These are phyloP conservation scores for Ormosia semicastrata DNA, from an alignment of 306 rosid species.

Conservation along the genomic window DNA sequence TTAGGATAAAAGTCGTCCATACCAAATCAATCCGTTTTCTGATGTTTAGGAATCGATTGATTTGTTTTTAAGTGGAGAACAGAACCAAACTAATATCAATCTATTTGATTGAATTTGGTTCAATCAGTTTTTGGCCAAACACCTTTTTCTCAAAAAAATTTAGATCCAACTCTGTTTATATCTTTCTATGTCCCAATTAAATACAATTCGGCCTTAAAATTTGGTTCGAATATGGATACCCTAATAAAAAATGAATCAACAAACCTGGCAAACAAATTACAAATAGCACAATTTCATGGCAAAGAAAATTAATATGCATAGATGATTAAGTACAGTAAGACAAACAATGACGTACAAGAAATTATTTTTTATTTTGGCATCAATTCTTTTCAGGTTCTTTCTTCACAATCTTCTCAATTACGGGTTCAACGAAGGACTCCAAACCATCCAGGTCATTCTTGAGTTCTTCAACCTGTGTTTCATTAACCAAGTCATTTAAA, in stretches of 20 bases:
- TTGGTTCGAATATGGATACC: not conserved
- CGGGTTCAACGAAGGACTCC: conserved; percentile 41
- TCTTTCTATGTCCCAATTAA: not conserved
- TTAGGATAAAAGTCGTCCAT: too few species aligned
- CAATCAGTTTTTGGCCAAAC: too few species aligned
- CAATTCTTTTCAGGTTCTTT: not conserved
- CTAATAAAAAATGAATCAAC: not conserved
- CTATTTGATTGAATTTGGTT: too few species aligned
- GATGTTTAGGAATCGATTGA: too few species aligned
- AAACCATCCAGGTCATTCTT: conserved; percentile 42
- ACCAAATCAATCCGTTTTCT: too few species aligned
- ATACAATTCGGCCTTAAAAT: not conserved
- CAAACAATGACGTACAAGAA: not conserved
- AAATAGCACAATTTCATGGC: not conserved
- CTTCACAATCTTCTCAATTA: conserved; percentile 37
- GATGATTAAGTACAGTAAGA: not conserved
- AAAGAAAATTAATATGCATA: not conserved
- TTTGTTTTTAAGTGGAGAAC: too few species aligned
- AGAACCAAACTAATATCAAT: too few species aligned
- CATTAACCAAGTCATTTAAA: not conserved
- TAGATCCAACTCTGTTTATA: not conserved
- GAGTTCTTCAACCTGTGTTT: conserved; percentile 49
- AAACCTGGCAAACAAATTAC: not conserved
- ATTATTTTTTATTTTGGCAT: not conserved
- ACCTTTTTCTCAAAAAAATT: not conserved